A percentile compares a stretch with the other conserved stretches of the same genome.
Conservation (phyloP, 805 yeast species). For the Candida sithepensis region DNA sequence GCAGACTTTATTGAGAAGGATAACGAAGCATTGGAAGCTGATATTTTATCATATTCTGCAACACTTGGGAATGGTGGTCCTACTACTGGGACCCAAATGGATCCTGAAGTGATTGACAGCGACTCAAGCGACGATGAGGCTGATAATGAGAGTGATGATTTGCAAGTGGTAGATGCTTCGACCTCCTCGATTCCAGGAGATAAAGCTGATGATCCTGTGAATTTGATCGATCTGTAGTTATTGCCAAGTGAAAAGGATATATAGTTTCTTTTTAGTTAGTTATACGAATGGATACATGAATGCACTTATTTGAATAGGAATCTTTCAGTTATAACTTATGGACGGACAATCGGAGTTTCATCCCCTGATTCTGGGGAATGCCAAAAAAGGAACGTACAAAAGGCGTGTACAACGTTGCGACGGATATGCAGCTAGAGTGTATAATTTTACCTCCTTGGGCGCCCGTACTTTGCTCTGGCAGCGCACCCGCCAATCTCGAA, state of each 20-base stretch:
- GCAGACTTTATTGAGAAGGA: conserved; percentile 32
- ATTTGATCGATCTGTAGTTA: not conserved
- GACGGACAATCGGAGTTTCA: no score
- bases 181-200: not conserved
- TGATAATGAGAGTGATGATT: conserved; percentile 9
- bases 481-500: not conserved
- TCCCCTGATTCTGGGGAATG: not conserved
- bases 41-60: conserved; percentile 7
- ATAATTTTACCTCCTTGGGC: no score
- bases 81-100: not conserved
- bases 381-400: not conserved
- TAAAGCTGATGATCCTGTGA: not conserved
- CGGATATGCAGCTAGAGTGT: not conserved
- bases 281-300: no score
- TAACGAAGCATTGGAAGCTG: conserved; percentile 19
- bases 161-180: not conserved
- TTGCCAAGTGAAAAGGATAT: not conserved
- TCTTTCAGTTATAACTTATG: no score
- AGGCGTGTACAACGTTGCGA: not conserved
- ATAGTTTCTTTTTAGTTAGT: not conserved
- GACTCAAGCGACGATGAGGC: conserved; percentile 10
- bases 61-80: not conserved
- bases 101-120: not conserved
- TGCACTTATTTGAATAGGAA: no score
- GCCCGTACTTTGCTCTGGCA: not conserved